These are phyloP conservation scores for Colletotrichum ledebouriae DNA, from an alignment of 2,329 filamentous ascomycete genomes.

Conservation along the genomic window DNA sequence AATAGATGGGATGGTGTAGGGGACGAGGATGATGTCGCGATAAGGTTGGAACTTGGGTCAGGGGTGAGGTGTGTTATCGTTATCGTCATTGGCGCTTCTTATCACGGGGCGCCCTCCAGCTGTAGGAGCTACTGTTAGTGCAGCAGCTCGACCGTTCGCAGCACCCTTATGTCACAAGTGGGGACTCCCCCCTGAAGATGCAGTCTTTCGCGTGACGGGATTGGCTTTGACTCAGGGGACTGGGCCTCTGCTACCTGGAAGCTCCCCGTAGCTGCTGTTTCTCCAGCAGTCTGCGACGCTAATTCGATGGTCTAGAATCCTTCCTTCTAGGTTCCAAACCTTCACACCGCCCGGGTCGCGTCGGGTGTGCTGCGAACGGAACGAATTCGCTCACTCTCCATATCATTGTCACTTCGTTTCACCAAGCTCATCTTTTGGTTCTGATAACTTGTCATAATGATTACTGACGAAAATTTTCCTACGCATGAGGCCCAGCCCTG, in stretches of 20 bases:
- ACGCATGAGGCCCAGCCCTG: background rate
- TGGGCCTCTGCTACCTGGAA: background rate
- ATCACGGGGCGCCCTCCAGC: conserved; percentile 17
- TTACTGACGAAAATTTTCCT: background rate
- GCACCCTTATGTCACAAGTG: conserved; percentile 35
- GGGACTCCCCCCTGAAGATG: conserved; percentile 22
- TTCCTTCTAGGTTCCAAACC: background rate
- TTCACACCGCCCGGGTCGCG: background rate
- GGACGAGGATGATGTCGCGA: conserved; percentile 40
- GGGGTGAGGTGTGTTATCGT: conserved; percentile 31
- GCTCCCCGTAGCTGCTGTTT: conserved; percentile 25
- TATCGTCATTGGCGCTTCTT: conserved; percentile 6
- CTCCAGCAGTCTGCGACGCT: conserved; percentile 25
- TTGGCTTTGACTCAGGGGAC: background rate
- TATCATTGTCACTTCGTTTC: background rate
- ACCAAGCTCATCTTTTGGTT: background rate
- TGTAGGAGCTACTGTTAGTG: conserved; percentile 13
- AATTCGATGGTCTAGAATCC: conserved; percentile 9
- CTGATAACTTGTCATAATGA: background rate
- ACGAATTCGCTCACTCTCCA: conserved; percentile 9
- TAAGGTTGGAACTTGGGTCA: conserved; percentile 41
- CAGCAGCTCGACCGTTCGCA: conserved; percentile 27
- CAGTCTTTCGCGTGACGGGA: background rate
- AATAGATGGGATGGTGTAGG: conserved; percentile 31
- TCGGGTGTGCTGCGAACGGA: conserved; percentile 10